Evolutionary conservation across 1,284 basidiomycete species (phyloP).

Genomic region (Cryptococcus sp.): DNA sequence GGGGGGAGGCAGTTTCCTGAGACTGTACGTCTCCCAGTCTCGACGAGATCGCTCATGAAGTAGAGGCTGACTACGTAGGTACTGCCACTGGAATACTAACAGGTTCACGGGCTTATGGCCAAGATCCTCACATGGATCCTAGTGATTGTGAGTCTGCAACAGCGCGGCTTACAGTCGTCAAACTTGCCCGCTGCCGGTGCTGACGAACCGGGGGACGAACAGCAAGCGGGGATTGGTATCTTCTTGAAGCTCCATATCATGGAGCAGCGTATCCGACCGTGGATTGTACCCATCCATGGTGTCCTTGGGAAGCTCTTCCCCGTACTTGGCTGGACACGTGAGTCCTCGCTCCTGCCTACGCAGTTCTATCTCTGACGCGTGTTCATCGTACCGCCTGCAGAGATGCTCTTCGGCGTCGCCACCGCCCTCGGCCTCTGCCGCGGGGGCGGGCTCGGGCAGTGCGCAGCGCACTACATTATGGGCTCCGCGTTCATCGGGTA

Average conservation of each 20-base stretch:
- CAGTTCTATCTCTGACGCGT: conserved; percentile 55
- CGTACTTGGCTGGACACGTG: conserved; percentile 79
- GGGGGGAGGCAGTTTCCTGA: conserved; percentile 67
- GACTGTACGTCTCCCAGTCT: conserved; percentile 50
- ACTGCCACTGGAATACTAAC: not conserved
- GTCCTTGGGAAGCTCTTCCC: conserved; percentile 81
- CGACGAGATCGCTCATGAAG: not conserved
- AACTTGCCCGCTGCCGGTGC: too few species aligned
- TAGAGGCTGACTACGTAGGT: not conserved
- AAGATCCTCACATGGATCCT: conserved; percentile 67
- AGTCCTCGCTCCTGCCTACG: conserved; percentile 48
- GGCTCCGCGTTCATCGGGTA: conserved; percentile 80
- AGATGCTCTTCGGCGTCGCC: conserved; percentile 51
- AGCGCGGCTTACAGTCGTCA: not conserved
- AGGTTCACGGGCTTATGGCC: conserved; percentile 65
- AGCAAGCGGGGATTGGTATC: conserved; percentile 71
- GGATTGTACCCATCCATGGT: conserved; percentile 70
- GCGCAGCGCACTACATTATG: conserved; percentile 88
- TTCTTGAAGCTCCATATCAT: conserved; percentile 93
- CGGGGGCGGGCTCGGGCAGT: conserved; percentile 68
- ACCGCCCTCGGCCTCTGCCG: conserved; percentile 60
- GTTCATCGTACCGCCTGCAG: conserved; percentile 10
- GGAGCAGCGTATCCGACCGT: conserved; percentile 70
- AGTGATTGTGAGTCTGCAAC: conserved; percentile 40
- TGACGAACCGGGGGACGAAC: not conserved